Base-by-base conservation (phyloP, 2,329 filamentous ascomycete species). In the Diaporthe longicolla region DNA sequence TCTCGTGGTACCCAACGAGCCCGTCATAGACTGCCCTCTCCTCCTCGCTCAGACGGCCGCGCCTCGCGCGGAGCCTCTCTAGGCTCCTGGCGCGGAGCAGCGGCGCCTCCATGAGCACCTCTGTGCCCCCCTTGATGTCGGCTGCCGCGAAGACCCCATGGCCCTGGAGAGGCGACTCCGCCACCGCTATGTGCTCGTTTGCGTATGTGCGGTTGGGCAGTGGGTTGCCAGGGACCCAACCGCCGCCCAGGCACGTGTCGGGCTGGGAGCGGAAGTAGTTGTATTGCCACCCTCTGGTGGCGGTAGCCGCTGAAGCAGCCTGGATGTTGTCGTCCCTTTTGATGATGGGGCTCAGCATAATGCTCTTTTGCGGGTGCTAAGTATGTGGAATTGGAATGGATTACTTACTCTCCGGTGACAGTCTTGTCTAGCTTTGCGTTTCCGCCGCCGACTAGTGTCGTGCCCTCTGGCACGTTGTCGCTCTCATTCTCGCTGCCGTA, bases 91-190 rank as follows among this genome's bases (percentile, higher is more conserved):
- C 78, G 3, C 37, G 45, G 21, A 90, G 78, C 0, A 89, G 78
- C 0, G 87, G 84, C 15, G 75, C 76, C 78, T 90, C 89, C 0
- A 83, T 76, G 0, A 89, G 82, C 11, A 90, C 83, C 0, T 81
- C 76, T 48, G 87, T 82, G 48, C 82, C 82, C 0, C 76, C 66
- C 24, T 76, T 75, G 15, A 90, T 81, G 9, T 83, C 79, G 7
- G 77, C 78, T 0, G 77, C 76, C 0, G 88, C 87, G 61, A 89
- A 89, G 0, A 82, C 84, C 0, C 88, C 88, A 58, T 84, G 82
- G 1, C 88, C 88, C 0, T 84, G 83, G 1, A 86, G 79, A 0
- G 74, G 63, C 0, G 87, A 89, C 13, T 77, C 77, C 3, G 79
- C 82, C 8, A 90, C 77, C 15, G 82, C 76, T 52, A 90, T 84